Percentiles rank a stretch among this genome's conserved stretches.
Evolutionary conservation across 179 eudicot species (phyloP).

Genomic region (Beta lomatogona): DNA sequence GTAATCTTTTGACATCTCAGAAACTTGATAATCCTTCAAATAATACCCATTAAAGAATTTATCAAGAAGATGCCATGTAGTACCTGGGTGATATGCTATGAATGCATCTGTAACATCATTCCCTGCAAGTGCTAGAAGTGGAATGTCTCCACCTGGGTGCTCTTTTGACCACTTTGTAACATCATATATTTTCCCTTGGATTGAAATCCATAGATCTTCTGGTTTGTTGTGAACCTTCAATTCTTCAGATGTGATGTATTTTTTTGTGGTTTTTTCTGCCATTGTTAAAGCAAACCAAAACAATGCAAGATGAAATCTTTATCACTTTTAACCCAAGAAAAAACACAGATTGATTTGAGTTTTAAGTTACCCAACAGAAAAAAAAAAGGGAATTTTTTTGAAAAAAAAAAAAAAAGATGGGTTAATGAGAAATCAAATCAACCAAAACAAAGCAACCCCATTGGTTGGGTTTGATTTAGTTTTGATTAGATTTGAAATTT

Average conservation of each 20-base stretch:
- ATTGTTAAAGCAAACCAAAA: conserved; percentile 15
- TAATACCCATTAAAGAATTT: conserved; percentile 58
- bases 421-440: conserved; percentile 19
- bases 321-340: not conserved
- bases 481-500: too few relatives aligned
- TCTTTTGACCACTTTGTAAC: conserved; percentile 68
- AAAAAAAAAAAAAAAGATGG: too few relatives aligned
- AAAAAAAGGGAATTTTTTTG: too few relatives aligned
- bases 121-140: conserved; percentile 62
- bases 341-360: not conserved
- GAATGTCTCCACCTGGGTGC: conserved; percentile 74
- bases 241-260: conserved; percentile 61
- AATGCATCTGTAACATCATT: conserved; percentile 87
- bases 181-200: conserved; percentile 75
- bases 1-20: conserved; percentile 75
- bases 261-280: conserved; percentile 34
- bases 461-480: conserved; percentile 11
- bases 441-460: conserved; percentile 34
- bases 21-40: conserved; percentile 52
- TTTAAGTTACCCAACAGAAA: too few relatives aligned
- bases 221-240: conserved; percentile 58
- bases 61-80: conserved; percentile 70
- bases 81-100: conserved; percentile 82
- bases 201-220: conserved; percentile 79
- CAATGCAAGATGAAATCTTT: conserved; percentile 24